Base-by-base conservation (phyloP, 345 rosid species). In the Boechera divaricarpa region DNA sequence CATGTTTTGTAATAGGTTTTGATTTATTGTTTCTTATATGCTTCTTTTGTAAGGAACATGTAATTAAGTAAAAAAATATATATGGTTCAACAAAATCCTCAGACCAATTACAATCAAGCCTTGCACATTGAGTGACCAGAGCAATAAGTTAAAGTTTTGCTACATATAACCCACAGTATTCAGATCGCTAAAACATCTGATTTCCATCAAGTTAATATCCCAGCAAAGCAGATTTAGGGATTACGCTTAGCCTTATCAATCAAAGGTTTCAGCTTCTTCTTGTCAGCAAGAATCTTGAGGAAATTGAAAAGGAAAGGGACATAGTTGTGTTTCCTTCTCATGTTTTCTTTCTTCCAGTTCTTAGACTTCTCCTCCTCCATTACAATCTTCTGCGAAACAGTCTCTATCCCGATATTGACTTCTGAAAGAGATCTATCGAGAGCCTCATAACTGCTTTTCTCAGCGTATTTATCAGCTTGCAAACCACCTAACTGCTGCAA, bases 391-490 rank as follows among this genome's bases (percentile, higher is more conserved):
- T 79, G 82, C 36, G 78, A 79, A 56, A 79, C 70, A 5, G 75
- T 69, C 60, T 79, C 82, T 13, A 79, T 79, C 18, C 82, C 75
- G 7, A 35, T 38, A 45, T 79, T 79, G 24, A 79, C 70, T 54
- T 79, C 78, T 1, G 82, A 67, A 62, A 79, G 78, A n/a, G 78
- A 73, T 10, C 33, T 61, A 61, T 79, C 82, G 7, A 79, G 66
- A 67, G 78, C 82, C 66, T 79, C 82, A 21, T 73, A 79, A 21
- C 75, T 79, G 38, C 82, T 79, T 62, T 73, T 79, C 74, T 79
- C 82, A 0, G 82, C 67, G 15, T 77, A 77, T 79, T 89, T 84
- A 41, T 94, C 96, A 0, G 86, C 65, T 41, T 89, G 96, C 35
- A 81, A 71, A 54, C 60, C 11, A 61, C 74, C 82, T 15, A 79